phyloP scores from a whole-genome alignment of 106 monocot genomes.

The Acanthochlamys bracteata region DNA sequence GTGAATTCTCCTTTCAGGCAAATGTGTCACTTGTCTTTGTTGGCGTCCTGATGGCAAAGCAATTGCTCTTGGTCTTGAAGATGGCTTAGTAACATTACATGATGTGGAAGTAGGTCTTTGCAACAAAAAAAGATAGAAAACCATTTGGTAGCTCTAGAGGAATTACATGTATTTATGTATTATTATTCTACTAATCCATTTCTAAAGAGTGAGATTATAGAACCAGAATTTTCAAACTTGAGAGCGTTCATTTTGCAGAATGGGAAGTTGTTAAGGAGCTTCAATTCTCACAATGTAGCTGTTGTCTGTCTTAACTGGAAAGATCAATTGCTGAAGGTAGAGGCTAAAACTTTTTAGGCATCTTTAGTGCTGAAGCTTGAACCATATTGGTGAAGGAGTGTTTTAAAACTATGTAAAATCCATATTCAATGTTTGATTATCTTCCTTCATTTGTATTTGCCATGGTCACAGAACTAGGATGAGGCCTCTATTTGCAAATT shows the following conservation, averaged over 20 bases:
- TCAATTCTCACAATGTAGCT: constrained; percentile 48
- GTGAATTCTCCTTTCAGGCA: constrained; percentile 29
- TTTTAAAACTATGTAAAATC: too few relatives aligned
- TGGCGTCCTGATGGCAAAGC: constrained; percentile 97
- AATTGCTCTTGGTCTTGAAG: constrained; percentile 87
- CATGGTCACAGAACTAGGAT: too few relatives aligned
- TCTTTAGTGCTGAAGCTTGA: too few relatives aligned
- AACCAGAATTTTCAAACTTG: neutral
- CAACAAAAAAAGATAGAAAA: neutral
- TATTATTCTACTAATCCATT: neutral
- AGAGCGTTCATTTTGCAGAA: constrained; percentile 32
- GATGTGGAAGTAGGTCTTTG: constrained; percentile 78
- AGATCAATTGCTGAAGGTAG: constrained; percentile 19
- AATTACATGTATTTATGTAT: neutral
- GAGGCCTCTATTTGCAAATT: too few relatives aligned
- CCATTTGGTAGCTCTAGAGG: neutral
- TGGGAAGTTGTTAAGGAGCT: constrained; percentile 65
- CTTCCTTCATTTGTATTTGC: too few relatives aligned
- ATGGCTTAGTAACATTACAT: constrained; percentile 78
- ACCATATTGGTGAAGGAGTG: too few relatives aligned
- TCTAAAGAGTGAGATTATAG: too few relatives aligned
- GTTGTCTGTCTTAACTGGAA: constrained; percentile 84
- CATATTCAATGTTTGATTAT: too few relatives aligned
- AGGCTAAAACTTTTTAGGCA: too few relatives aligned
- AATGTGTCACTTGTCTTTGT: constrained; percentile 78